These are phyloP conservation scores for Sugiyamaella chiloensis DNA, from an alignment of 805 yeast genomes.

Conservation along the genomic window DNA sequence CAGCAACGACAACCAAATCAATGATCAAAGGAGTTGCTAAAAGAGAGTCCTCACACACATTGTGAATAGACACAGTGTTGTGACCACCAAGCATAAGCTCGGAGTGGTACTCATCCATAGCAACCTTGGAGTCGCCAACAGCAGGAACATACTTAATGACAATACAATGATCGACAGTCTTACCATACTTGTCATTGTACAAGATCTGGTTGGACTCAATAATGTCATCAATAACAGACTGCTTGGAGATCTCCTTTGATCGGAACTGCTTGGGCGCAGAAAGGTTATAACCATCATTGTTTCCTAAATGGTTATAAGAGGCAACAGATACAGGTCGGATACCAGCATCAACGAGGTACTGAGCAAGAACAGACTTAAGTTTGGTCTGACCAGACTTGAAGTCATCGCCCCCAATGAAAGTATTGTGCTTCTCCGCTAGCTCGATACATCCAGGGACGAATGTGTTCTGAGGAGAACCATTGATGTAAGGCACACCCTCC, in stretches of 20 bases:
- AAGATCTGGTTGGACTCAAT: conserved; percentile 81
- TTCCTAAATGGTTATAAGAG: conserved; percentile 93
- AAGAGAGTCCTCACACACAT: conserved; percentile 93
- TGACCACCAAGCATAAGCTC: conserved; percentile 98
- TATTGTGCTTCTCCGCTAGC: conserved; percentile 71
- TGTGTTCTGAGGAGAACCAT: conserved; percentile 97
- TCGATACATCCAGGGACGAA: conserved; percentile 94
- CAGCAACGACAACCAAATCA: conserved; percentile 86
- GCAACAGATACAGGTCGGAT: conserved; percentile 93
- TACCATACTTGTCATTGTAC: conserved; percentile 76
- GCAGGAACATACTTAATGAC: conserved; percentile 93
- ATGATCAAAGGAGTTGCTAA: conserved; percentile 93
- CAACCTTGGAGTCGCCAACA: conserved; percentile 94
- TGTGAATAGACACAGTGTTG: conserved; percentile 88
- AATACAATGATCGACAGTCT: conserved; percentile 85
- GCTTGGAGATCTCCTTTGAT: conserved; percentile 91
- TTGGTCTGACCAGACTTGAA: conserved; percentile 97
- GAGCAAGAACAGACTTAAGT: conserved; percentile 93
- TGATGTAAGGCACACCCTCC: conserved; percentile 85
- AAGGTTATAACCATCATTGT: conserved; percentile 91
- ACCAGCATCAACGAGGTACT: conserved; percentile 95
- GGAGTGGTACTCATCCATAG: conserved; percentile 97
- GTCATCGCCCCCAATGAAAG: conserved; percentile 94
- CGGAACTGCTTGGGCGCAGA: conserved; percentile 90
- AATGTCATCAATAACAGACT: conserved; percentile 91